These are phyloP conservation scores for Brachypodium distachyon DNA, from an alignment of 202 grass and related monocot species.

Conservation along the genomic window DNA sequence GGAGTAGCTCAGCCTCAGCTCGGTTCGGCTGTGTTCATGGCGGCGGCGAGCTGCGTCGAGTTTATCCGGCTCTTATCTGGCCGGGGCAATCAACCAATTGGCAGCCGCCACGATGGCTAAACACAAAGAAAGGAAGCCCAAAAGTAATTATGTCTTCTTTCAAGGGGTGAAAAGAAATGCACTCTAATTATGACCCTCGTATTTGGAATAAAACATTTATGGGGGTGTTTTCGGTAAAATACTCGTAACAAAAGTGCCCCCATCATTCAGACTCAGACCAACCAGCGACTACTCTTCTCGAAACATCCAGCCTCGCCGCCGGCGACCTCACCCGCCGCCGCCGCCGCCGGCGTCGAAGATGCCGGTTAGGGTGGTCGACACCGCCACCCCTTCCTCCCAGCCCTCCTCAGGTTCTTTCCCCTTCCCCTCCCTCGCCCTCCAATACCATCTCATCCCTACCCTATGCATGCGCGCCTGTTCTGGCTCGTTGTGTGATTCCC, in stretches of 20 bases:
- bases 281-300: background rate
- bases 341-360: slow-evolving; percentile 19
- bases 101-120: background rate
- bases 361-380: slow-evolving; percentile 77
- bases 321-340: background rate
- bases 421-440: background rate
- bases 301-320: background rate
- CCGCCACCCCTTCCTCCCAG: slow-evolving; percentile 65
- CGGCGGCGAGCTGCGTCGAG: too few relatives aligned
- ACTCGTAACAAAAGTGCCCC: background rate
- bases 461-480: background rate
- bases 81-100: background rate
- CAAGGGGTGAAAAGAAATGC: too few relatives aligned
- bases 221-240: background rate
- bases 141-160: too few relatives aligned
- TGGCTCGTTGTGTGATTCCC: background rate
- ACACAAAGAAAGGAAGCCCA: too few relatives aligned
- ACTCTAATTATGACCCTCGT: too few relatives aligned
- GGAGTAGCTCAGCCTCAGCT: too few relatives aligned
- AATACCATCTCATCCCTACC: background rate
- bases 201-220: background rate
- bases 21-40: too few relatives aligned
- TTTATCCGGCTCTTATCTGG: slow-evolving; percentile 16
- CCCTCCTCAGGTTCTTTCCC: slow-evolving; percentile 22
- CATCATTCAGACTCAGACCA: background rate